Percentiles rank a stretch among this genome's conserved stretches.
Evolutionary conservation across 1,284 basidiomycete genomes (phyloP).

Genomic region (Entoloma clypeatum): DNA sequence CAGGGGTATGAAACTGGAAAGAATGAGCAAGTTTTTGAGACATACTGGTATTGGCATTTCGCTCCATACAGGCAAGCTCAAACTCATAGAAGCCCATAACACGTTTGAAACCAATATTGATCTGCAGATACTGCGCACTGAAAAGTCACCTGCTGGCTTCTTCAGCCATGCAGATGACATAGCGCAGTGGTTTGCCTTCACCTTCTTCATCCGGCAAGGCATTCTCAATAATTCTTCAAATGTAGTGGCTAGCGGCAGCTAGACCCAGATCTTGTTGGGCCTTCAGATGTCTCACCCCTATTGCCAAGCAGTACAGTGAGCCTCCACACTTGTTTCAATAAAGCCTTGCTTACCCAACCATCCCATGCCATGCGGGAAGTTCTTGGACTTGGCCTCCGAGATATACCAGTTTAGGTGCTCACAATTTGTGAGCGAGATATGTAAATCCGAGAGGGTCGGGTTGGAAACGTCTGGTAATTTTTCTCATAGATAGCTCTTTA

Average conservation of each 20-base stretch:
- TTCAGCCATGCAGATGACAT: conserved; percentile 27
- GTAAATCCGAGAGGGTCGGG: conserved; percentile 18
- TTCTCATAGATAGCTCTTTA: conserved; percentile 12
- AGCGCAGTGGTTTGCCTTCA: conserved; percentile 9
- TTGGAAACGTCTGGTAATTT: conserved; percentile 1
- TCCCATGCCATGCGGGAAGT: conserved; percentile 22
- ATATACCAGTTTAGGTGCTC: not conserved
- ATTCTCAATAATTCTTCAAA: conserved; percentile 8
- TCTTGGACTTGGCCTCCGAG: conserved; percentile 9
- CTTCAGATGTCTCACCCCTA: conserved; percentile 1
- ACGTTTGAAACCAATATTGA: conserved; percentile 27
- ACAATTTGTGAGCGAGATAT: conserved; percentile 20
- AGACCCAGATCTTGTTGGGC: not conserved
- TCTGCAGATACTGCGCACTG: conserved; percentile 23
- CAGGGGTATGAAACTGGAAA: not conserved
- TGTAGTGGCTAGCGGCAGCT: not conserved
- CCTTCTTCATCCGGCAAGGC: conserved; percentile 13
- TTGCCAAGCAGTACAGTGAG: too few species aligned
- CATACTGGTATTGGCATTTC: conserved; percentile 5
- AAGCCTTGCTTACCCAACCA: conserved; percentile 25
- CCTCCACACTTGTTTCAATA: too few species aligned
- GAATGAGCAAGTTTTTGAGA: not conserved
- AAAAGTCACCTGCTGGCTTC: conserved; percentile 20
- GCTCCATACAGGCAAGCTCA: conserved; percentile 19
- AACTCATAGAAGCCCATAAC: conserved; percentile 28